A percentile compares a stretch with the other conserved stretches of the same genome.
Evolutionary conservation across 805 yeast species (phyloP).

Genomic region (Spathaspora passalidarum): DNA sequence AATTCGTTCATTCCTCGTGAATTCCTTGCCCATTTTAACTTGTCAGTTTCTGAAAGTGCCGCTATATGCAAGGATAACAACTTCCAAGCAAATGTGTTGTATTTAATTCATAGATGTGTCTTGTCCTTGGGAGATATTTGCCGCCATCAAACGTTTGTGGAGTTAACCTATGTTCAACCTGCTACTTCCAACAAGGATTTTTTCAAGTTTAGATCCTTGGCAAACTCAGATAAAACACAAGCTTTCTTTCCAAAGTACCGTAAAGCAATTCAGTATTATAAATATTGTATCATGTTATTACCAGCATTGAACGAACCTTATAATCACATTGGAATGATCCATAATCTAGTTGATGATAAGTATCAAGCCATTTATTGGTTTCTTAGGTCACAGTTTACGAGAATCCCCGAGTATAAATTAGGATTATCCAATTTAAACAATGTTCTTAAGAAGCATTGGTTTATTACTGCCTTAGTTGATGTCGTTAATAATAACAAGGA

Average conservation of each 20-base stretch:
- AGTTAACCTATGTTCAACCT: constrained; percentile 42
- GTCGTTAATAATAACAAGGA: constrained; percentile 9
- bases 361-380: constrained; percentile 51
- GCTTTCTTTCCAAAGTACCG: constrained; percentile 29
- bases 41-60: constrained; percentile 14
- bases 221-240: constrained; percentile 30
- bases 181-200: constrained; percentile 24
- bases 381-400: constrained; percentile 53
- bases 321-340: constrained; percentile 53
- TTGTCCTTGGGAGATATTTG: constrained; percentile 57
- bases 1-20: constrained; percentile 33
- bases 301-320: constrained; percentile 71
- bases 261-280: constrained; percentile 35
- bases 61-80: constrained; percentile 11
- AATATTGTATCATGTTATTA: constrained; percentile 51
- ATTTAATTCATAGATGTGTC: constrained; percentile 46
- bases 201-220: constrained; percentile 27
- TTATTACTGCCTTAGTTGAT: constrained; percentile 24
- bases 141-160: constrained; percentile 52
- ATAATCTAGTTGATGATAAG: constrained; percentile 41
- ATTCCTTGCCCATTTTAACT: constrained; percentile 27
- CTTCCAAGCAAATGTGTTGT: constrained; percentile 33
- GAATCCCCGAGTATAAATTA: constrained; percentile 43
- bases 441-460: constrained; percentile 35
- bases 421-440: constrained; percentile 47